These are phyloP conservation scores for Durio zibethinus DNA, from an alignment of 345 rosid genomes.

Conservation along the genomic window DNA sequence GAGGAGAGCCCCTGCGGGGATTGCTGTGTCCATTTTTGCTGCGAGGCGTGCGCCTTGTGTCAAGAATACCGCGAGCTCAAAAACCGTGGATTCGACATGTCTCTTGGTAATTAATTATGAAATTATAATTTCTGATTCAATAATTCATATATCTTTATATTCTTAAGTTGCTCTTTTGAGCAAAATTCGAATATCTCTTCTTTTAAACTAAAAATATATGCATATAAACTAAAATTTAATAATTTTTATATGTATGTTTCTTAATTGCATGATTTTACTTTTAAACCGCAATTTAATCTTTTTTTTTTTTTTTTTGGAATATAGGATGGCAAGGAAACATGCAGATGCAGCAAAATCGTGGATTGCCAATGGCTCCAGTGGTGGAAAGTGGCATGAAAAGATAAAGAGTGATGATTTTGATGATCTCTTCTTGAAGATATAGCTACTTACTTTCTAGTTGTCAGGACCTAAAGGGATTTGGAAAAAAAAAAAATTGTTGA, in stretches of 20 bases:
- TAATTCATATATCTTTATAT: too few species aligned
- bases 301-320: background rate
- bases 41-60: constrained; percentile 34
- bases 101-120: constrained; percentile 18
- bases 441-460: background rate
- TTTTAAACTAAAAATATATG: too few species aligned
- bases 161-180: too few species aligned
- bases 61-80: constrained; percentile 46
- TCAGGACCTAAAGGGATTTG: background rate
- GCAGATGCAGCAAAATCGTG: background rate
- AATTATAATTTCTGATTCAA: background rate
- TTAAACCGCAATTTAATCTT: too few species aligned
- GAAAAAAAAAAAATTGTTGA: too few species aligned
- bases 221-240: too few species aligned
- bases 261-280: background rate
- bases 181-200: too few species aligned
- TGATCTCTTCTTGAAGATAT: background rate
- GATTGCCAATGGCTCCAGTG: constrained; percentile 1
- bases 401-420: background rate
- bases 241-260: background rate
- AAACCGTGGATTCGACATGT: constrained; percentile 36
- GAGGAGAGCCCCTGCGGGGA: constrained; percentile 22
- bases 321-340: constrained; percentile 29
- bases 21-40: constrained; percentile 30
- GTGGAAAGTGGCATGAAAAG: constrained; percentile 19